A percentile compares a stretch with the other conserved stretches of the same genome.
These are phyloP conservation scores for Vigna nakashimae DNA, from an alignment of 306 rosid genomes.

Conservation along the genomic window DNA sequence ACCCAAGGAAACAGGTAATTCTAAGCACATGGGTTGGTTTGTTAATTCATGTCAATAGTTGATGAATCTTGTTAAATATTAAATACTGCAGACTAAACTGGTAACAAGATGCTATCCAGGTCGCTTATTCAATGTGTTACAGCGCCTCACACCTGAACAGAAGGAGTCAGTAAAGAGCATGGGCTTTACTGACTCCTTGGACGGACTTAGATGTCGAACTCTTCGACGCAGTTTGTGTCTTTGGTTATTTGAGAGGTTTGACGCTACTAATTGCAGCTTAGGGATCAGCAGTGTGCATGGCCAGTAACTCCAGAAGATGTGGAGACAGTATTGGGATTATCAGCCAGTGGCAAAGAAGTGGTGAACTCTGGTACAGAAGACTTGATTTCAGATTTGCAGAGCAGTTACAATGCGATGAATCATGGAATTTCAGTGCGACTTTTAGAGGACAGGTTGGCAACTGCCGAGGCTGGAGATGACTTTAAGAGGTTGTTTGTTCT, in stretches of 20 bases:
- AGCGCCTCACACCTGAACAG: background rate
- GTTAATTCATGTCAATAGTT: conserved; percentile 21
- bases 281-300: background rate
- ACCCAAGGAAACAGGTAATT: conserved; percentile 56
- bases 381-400: conserved; percentile 7
- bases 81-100: conserved; percentile 8
- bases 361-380: conserved; percentile 22
- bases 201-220: conserved; percentile 11
- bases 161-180: conserved; percentile 6
- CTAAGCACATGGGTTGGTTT: background rate
- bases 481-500: conserved; percentile 15
- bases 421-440: conserved; percentile 18
- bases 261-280: conserved; percentile 7
- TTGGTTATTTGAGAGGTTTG: conserved; percentile 26
- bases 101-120: conserved; percentile 8
- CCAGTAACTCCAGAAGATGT: conserved; percentile 16
- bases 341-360: conserved; percentile 17
- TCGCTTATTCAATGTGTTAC: background rate
- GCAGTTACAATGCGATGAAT: background rate
- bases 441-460: conserved; percentile 15
- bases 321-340: conserved; percentile 6
- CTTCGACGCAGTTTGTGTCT: conserved; percentile 10
- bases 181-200: conserved; percentile 16
- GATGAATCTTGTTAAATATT: conserved; percentile 21
- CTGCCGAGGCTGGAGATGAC: conserved; percentile 6